Percentiles rank a stretch among this genome's conserved stretches.
phyloP scores from a whole-genome alignment of 2,329 filamentous ascomycete species.

The Daldinia eschscholtzii region DNA sequence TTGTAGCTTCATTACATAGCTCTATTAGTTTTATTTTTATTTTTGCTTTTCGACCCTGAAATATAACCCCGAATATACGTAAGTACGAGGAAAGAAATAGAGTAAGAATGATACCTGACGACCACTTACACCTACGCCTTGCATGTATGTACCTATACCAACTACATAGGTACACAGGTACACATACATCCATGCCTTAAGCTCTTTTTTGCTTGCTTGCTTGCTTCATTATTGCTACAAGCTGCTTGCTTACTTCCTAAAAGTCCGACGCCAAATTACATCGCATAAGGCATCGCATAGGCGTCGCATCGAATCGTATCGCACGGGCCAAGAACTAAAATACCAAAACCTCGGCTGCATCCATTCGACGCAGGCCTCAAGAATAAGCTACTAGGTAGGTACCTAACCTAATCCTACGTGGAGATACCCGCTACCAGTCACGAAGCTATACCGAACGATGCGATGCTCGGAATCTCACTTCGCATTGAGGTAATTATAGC shows the following conservation, averaged over 20 bases:
- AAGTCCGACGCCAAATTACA: background rate
- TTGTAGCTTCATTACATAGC: background rate
- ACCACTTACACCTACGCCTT: background rate
- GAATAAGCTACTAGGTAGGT: too few species aligned
- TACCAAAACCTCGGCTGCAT: conserved; percentile 2
- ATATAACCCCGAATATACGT: background rate
- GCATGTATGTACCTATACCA: background rate
- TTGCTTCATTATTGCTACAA: background rate
- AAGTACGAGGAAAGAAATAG: conserved; percentile 10
- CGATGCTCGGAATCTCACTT: background rate
- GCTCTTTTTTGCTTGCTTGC: background rate
- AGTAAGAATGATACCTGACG: conserved; percentile 37
- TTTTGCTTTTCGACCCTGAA: background rate
- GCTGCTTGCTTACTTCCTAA: background rate
- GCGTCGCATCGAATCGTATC: too few species aligned
- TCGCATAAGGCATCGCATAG: too few species aligned
- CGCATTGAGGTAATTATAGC: background rate
- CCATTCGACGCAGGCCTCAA: background rate
- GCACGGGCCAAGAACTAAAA: too few species aligned
- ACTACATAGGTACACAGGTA: background rate
- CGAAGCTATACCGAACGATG: background rate
- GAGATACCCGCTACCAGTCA: conserved; percentile 7
- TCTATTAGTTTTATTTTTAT: background rate
- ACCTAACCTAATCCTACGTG: conserved; percentile 15
- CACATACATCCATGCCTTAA: background rate